These are phyloP conservation scores for Rutstroemia sydowiana DNA, from an alignment of 2,329 filamentous ascomycete genomes.

Conservation along the genomic window DNA sequence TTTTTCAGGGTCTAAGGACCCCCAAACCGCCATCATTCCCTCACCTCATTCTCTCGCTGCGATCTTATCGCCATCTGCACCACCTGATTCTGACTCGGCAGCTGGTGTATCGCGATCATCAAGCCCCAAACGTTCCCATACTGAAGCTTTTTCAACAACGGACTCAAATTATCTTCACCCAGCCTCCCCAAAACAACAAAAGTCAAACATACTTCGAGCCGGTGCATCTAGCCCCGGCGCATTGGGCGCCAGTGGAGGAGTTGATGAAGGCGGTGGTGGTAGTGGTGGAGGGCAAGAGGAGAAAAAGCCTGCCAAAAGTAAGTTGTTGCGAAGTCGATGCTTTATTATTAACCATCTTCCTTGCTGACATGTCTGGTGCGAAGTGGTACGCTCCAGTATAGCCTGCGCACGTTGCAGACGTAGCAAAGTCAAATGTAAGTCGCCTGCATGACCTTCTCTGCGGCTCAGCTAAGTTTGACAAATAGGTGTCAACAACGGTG, in stretches of 20 bases:
- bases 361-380: constrained; percentile 17
- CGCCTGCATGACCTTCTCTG: background rate
- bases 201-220: constrained; percentile 20
- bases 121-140: constrained; percentile 29
- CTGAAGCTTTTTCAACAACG: constrained; percentile 27
- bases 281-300: constrained; percentile 34
- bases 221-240: constrained; percentile 20
- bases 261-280: constrained; percentile 23
- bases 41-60: constrained; percentile 31
- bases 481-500: constrained; percentile 53
- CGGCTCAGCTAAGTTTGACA: background rate
- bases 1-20: constrained; percentile 21
- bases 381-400: constrained; percentile 68
- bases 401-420: constrained; percentile 69
- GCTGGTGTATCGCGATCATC: constrained; percentile 22
- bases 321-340: background rate
- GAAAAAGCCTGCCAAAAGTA: constrained; percentile 32
- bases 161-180: constrained; percentile 26
- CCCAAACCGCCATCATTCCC: constrained; percentile 31
- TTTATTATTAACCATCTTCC: background rate
- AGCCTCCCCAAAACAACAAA: constrained; percentile 24
- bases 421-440: constrained; percentile 79
- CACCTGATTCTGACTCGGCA: constrained; percentile 17
- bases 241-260: constrained; percentile 22
- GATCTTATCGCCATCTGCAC: constrained; percentile 30